Evolutionary conservation across 305 asterid species (phyloP).

Genomic region (Fraxinus dipetala): DNA sequence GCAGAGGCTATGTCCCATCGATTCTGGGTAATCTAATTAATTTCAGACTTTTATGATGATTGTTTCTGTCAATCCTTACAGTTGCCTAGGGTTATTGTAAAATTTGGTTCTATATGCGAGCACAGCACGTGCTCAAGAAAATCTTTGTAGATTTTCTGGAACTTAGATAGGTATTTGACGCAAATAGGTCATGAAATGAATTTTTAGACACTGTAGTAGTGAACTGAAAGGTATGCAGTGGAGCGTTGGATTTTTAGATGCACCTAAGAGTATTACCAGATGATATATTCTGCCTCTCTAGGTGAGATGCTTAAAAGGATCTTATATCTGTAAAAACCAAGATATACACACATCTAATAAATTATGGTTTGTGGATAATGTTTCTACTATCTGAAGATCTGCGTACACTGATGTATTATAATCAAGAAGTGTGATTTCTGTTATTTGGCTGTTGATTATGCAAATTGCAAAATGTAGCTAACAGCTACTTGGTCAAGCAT

Average conservation of each 20-base stretch:
- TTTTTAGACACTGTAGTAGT: neutral
- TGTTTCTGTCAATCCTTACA: neutral
- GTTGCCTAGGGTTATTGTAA: slow-evolving; percentile 13
- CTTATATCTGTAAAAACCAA: neutral
- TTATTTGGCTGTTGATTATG: slow-evolving; percentile 1
- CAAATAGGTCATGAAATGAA: slow-evolving; percentile 1
- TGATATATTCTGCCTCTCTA: neutral
- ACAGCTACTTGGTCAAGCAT: neutral
- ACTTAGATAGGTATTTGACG: slow-evolving; percentile 4
- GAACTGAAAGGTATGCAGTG: neutral
- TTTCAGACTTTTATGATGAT: slow-evolving; percentile 4
- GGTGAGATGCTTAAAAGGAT: neutral
- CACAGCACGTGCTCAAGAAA: neutral
- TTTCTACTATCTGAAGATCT: neutral
- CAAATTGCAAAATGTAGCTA: neutral
- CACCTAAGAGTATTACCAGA: neutral
- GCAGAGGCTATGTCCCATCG: slow-evolving; percentile 83
- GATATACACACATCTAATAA: neutral
- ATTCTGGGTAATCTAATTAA: slow-evolving; percentile 63
- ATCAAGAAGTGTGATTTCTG: neutral
- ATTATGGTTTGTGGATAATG: neutral
- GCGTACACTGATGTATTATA: neutral
- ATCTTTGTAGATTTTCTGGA: neutral
- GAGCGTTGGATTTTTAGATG: neutral
- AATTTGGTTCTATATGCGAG: neutral